Conservation (phyloP, 257 asterid genomes). For the Nemophila menziesii region DNA sequence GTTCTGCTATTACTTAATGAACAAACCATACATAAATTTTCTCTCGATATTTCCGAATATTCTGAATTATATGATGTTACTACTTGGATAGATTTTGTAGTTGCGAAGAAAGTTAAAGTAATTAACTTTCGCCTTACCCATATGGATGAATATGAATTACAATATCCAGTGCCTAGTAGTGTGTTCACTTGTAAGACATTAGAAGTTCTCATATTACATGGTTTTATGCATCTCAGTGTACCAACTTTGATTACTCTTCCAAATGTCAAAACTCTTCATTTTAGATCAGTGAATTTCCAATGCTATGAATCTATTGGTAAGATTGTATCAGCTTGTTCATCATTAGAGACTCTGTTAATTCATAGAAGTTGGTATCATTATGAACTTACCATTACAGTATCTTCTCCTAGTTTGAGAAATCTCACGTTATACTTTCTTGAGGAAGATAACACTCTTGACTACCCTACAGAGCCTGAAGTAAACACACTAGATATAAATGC, state of each 20-base stretch:
- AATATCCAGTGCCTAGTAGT: not conserved
- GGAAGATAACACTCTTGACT: not conserved
- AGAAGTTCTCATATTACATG: not conserved
- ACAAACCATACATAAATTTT: not conserved
- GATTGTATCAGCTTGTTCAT: slow-evolving; percentile 3
- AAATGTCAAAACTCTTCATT: not conserved
- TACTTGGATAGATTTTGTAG: not conserved
- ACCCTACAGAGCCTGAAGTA: no score
- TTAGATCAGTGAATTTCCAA: not conserved
- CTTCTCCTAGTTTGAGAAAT: not conserved
- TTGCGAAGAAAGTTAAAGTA: not conserved
- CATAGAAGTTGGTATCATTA: not conserved
- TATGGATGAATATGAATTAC: no score
- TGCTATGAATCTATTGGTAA: not conserved
- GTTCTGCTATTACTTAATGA: not conserved
- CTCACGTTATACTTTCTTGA: not conserved
- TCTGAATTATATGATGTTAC: not conserved
- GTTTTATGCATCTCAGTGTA: not conserved
- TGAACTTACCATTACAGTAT: not conserved
- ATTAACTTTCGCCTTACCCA: not conserved
- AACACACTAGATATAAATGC: no score
- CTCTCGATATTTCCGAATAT: not conserved
- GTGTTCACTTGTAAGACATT: not conserved
- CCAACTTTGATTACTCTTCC: not conserved
- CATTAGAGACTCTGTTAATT: not conserved